Base-by-base conservation (phyloP, 2,329 filamentous ascomycete genomes). In the Beauveria scarabaeidicola region DNA sequence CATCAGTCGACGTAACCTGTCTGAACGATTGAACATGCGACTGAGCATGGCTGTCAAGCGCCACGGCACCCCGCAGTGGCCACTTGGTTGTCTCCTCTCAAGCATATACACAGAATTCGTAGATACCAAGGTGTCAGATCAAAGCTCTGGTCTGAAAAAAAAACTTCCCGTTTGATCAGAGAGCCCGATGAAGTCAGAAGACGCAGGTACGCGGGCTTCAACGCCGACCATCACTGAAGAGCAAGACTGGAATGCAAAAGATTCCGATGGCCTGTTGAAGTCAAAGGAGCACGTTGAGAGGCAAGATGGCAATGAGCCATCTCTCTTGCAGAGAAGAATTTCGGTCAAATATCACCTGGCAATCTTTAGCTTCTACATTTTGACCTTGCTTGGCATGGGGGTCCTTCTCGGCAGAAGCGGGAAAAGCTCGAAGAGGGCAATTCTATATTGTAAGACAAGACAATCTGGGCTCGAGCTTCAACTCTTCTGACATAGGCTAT, bases 341-440 rank as follows among this genome's bases (percentile, higher is more conserved):
- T n/a, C 47, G 8, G 19, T 44, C 36, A 43, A 43, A 25, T 6
- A 44, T 15, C 58, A 60, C 21, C 15, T 55, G 40, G 44, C 15
- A 5, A 56, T 60, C 8, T 60, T 60, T 27, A 32, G 44, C 58
- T 55, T 60, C 15, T 60, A 56, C 19, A 19, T 55, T 21, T 27
- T 48, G 23, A 56, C 51, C 1, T 15, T 55, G 21, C 29, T 55
- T 8, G 43, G 19, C 46, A 43, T 60, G 58, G 58, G 43, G 6
- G 19, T 50, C 10, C n/a, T 60, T 4, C 52, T 60, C 10, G 43
- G 19, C 6, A 27, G 43, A n/a, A 43, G 21, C 17, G 32, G 44
- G 58, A 32, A 4, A 29, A 7, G 1, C 11, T 7, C 27, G 10
- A 54, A 48, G 5, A 51, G 21, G 40, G n/a, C 41, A 2, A 32